Percentiles rank a stretch among this genome's conserved stretches.
Evolutionary conservation across 2,329 filamentous ascomycete genomes (phyloP).

Genomic region (Cladophialophora chaetospira): DNA sequence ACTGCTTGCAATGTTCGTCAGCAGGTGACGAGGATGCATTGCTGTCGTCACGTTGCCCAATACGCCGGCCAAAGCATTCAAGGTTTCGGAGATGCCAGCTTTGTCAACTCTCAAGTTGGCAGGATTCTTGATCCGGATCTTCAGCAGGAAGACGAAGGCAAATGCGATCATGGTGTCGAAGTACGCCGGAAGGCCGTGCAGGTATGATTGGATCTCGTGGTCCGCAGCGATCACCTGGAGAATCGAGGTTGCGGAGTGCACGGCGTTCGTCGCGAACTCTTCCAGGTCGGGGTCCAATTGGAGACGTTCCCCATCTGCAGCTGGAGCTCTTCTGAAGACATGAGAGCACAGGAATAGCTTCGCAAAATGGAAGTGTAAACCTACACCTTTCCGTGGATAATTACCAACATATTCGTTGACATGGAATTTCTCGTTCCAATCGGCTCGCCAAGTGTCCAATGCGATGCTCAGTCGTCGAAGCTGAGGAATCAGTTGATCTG

Average conservation of each 20-base stretch:
- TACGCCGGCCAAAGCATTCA: slow-evolving; percentile 30
- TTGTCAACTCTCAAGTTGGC: slow-evolving; percentile 35
- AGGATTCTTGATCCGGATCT: slow-evolving; percentile 44
- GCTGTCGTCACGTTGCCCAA: slow-evolving; percentile 32
- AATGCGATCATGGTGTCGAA: slow-evolving; percentile 51
- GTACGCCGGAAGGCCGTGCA: slow-evolving; percentile 48
- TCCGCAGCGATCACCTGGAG: slow-evolving; percentile 52
- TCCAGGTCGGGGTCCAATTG: slow-evolving; percentile 43
- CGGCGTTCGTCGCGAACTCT: slow-evolving; percentile 50
- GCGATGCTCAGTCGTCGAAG: slow-evolving; percentile 46
- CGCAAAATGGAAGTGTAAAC: slow-evolving; percentile 56
- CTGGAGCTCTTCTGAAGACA: slow-evolving; percentile 39
- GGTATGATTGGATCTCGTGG: slow-evolving; percentile 50
- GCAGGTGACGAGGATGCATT: slow-evolving; percentile 36
- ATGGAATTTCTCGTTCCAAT: slow-evolving; percentile 50
- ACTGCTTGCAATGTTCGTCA: slow-evolving; percentile 36
- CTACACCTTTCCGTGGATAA: slow-evolving; percentile 53
- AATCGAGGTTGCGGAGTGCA: slow-evolving; percentile 49
- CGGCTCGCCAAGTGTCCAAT: slow-evolving; percentile 55
- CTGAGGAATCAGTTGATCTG: slow-evolving; percentile 51
- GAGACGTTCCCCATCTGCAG: slow-evolving; percentile 37
- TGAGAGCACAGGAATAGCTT: slow-evolving; percentile 55
- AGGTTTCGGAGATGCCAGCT: slow-evolving; percentile 32
- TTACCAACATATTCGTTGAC: slow-evolving; percentile 52
- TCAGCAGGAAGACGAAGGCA: slow-evolving; percentile 47